phyloP scores from a whole-genome alignment of 352 stramenopile genomes.

The Phytophthora brassicae region DNA sequence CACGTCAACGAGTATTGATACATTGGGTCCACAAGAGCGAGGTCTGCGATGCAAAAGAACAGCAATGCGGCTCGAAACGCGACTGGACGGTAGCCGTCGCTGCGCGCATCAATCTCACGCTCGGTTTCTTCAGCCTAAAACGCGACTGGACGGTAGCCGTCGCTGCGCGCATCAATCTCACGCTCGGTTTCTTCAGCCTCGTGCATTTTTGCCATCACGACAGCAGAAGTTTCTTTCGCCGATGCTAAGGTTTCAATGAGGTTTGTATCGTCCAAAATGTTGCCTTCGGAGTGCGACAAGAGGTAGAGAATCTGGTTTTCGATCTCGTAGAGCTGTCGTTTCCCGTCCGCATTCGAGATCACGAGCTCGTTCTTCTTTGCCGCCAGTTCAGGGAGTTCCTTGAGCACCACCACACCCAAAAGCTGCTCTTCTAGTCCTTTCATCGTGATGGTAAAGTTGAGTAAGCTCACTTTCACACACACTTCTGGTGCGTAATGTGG shows the following conservation, averaged over 20 bases:
- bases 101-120: constrained; percentile 88
- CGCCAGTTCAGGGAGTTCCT: constrained; percentile 89
- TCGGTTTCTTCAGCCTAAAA: constrained; percentile 91
- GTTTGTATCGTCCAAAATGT: constrained; percentile 93
- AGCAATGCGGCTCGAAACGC: constrained; percentile 87
- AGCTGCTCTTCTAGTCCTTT: constrained; percentile 91
- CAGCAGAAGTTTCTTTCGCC: constrained; percentile 76
- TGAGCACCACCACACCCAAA: constrained; percentile 85
- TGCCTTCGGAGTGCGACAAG: constrained; percentile 90
- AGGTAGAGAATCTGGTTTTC: constrained; percentile 93
- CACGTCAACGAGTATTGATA: constrained; percentile 94
- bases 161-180: constrained; percentile 87
- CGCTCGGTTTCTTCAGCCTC: constrained; percentile 91
- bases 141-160: constrained; percentile 85
- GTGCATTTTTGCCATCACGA: constrained; percentile 89
- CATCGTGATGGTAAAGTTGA: constrained; percentile 94
- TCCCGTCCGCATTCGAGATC: constrained; percentile 86
- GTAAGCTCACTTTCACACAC: constrained; percentile 90
- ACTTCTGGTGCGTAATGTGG: constrained; percentile 92
- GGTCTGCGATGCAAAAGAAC: constrained; percentile 92
- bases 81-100: constrained; percentile 85
- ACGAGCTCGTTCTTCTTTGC: constrained; percentile 92
- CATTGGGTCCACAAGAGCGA: constrained; percentile 88
- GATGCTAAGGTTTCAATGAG: constrained; percentile 90
- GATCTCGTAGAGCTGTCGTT: constrained; percentile 90